Evolutionary conservation across 345 rosid species (phyloP), one percentile per base, ranked within the genome.

Genomic region (Fremontodendron californicum): DNA sequence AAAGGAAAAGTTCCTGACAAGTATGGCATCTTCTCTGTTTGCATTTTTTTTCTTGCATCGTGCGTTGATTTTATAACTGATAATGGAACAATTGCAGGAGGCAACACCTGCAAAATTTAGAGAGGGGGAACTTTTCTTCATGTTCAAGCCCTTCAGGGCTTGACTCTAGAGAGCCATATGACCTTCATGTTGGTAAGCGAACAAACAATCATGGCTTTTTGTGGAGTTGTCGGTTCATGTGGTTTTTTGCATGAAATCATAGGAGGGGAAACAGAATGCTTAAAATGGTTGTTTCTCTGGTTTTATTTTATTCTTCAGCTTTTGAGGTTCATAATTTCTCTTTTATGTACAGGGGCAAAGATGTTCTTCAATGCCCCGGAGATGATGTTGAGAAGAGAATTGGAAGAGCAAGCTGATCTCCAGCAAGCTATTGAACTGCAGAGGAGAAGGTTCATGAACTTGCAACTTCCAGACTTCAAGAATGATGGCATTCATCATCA

Each of bases 401-500:
- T 90, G 63, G 91, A 89, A 84, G 97, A 96, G 86, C 91, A 93
- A 81, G 90, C 90, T 77, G 97, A 90, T 77, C 81, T 96, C 77
- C 98, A 91, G 80, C 98, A 94, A 84, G 94, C 94, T 9, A 83
- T 94, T 71, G 98, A 94, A 84, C 88, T 89, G 58, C 99, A 94
- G 68, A 91, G 98, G 81, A 89, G 91, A 81, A 90, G 92, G 84
- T 37, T 96, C 79, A 57, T 89, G 80, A 92, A 84, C 87, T 87
- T 96, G 82, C 98, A 92, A 81, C 91, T 94, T 66, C 98, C 98
- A 0, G 93, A 94, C 69, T 75, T 89, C 84, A 90, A 87, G 74
- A 87, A 84, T 69, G 91, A 88, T 35, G 63, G 75, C 73, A 63
- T 82, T 74, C 89, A 81, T 68, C 87, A 86, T 82, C 91, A 88